Evolutionary conservation across 139 green algal genomes (phyloP), one percentile per base, ranked within the genome.

Genomic region (Coelastrella sp.): DNA sequence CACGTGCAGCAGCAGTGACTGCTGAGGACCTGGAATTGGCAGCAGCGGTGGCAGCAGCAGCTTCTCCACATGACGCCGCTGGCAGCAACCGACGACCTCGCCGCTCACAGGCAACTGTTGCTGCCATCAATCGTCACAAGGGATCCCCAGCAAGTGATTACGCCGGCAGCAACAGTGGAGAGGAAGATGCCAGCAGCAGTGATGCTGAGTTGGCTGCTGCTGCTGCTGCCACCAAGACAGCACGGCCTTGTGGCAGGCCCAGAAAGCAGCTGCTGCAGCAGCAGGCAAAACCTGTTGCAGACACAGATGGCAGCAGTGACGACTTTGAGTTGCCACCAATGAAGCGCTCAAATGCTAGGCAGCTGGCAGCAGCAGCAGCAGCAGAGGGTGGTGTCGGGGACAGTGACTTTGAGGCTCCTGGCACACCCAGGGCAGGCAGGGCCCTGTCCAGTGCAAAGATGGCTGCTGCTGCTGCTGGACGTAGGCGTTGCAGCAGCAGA

Each of bases 281-380:
- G 81, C 81, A 75, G 60, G 81, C 59, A 59, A 10, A 25, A 59
- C 15, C 74, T 15, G 25, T 24, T 19, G 24, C 74, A 80, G 9
- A 80, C 7, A 24, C 57, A 19, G 8, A 59, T 59, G 15, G 19
- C 15, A 76, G 68, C 68, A 76, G 68, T 56, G 22, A 63, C 15
- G 79, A 27, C 57, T 72, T 72, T 56, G 79, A 85, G 79, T 7
- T 57, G 20, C 79, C 79, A 72, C 8, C 20, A 7, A 17, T 11
- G 25, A 81, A 60, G 7, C 56, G 79, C 12, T 14, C 35, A 22
- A 17, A 24, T 65, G 78, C 78, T 63, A 8, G 56, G 8, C 25
- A 59, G 58, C 7, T 49, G 63, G 19, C 85, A 75, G 25, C 72
- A 70, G 85, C 85, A 74, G 85, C 72, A n/a, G 84, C 68, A 89